Percentiles rank a stretch among this genome's conserved stretches.
Evolutionary conservation across 768 basidiomycete genomes (phyloP).

Genomic region (Pilatotrama ljubarskyi): DNA sequence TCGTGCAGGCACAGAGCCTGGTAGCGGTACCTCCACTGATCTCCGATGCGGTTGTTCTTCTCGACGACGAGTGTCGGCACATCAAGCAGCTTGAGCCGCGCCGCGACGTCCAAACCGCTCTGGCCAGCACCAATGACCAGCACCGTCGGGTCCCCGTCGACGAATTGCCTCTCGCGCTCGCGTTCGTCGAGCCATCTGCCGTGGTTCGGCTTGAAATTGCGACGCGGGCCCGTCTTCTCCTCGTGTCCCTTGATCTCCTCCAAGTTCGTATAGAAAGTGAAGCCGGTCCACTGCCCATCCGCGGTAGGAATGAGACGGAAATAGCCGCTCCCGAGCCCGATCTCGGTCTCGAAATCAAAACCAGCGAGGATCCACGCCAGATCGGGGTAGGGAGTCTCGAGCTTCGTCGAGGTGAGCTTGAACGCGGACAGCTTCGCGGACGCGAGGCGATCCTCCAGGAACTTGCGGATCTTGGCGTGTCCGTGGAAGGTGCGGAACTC

Average conservation of each 20-base stretch:
- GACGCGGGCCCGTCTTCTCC: slow-evolving; percentile 38
- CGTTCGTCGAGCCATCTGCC: slow-evolving; percentile 45
- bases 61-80: slow-evolving; percentile 60
- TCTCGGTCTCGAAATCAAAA: slow-evolving; percentile 46
- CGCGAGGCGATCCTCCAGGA: slow-evolving; percentile 30
- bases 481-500: slow-evolving; percentile 41
- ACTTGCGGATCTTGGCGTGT: slow-evolving; percentile 28
- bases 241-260: slow-evolving; percentile 50
- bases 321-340: slow-evolving; percentile 40
- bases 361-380: slow-evolving; percentile 31
- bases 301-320: slow-evolving; percentile 47
- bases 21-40: slow-evolving; percentile 69
- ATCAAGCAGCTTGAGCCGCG: slow-evolving; percentile 56
- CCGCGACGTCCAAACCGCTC: slow-evolving; percentile 55
- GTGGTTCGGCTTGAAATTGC: slow-evolving; percentile 37
- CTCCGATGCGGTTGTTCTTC: slow-evolving; percentile 56
- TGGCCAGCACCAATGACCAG: slow-evolving; percentile 55
- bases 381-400: slow-evolving; percentile 27
- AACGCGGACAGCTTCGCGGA: slow-evolving; percentile 18
- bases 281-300: slow-evolving; percentile 47
- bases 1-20: slow-evolving; percentile 67
- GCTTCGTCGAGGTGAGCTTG: slow-evolving; percentile 19
- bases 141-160: slow-evolving; percentile 49
- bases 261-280: slow-evolving; percentile 50
- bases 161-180: slow-evolving; percentile 38